Evolutionary conservation across 306 rosid genomes (phyloP).

Genomic region (Myrica gale): DNA sequence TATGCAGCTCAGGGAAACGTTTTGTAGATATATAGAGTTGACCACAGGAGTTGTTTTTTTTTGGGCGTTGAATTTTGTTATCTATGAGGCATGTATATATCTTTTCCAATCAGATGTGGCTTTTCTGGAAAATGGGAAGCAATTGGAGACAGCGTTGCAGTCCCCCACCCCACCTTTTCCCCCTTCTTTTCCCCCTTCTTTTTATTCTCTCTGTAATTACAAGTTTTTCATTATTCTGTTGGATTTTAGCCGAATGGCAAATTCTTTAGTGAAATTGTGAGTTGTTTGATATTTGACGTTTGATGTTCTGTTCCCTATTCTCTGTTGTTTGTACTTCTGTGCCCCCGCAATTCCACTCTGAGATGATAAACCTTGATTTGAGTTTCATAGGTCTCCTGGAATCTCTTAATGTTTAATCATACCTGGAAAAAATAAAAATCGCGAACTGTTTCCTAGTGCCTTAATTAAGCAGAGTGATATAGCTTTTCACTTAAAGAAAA

Average conservation of each 20-base stretch:
- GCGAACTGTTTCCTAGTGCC: too few relatives aligned
- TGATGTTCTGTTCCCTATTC: neutral
- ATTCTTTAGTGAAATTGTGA: neutral
- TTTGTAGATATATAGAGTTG: constrained; percentile 32
- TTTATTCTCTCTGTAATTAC: too few relatives aligned
- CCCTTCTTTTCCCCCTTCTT: too few relatives aligned
- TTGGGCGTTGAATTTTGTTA: neutral
- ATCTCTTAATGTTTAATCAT: too few relatives aligned
- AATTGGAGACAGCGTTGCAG: neutral
- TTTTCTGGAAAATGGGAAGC: neutral
- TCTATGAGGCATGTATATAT: neutral
- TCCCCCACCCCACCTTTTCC: neutral
- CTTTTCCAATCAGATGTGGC: neutral
- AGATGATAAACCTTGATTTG: neutral
- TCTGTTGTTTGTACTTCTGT: neutral
- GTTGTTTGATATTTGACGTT: neutral
- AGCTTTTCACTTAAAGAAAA: too few relatives aligned
- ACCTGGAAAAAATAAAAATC: too few relatives aligned
- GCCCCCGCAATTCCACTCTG: neutral
- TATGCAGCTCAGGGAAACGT: constrained; percentile 32
- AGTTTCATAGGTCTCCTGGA: too few relatives aligned
- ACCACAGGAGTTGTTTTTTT: constrained; percentile 3
- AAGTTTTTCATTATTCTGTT: neutral
- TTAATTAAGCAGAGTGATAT: too few relatives aligned
- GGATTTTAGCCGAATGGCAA: neutral